Evolutionary conservation across 2,329 filamentous ascomycete genomes (phyloP).

Genomic region (Ophiocordyceps camponoti-floridani): DNA sequence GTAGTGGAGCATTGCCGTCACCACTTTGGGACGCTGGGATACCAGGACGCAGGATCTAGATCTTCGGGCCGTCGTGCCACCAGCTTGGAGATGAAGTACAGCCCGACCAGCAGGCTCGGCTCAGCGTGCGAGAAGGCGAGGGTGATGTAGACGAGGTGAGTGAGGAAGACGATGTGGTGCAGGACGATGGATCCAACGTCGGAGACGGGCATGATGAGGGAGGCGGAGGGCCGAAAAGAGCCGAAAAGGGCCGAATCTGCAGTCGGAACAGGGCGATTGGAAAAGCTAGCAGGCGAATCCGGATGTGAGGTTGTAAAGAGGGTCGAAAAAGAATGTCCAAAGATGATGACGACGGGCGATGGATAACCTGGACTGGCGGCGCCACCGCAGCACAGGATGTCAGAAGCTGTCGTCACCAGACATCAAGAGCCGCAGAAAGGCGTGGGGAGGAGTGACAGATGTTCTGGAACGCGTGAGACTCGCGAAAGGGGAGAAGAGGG

Average conservation of each 20-base stretch:
- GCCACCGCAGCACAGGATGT: neutral
- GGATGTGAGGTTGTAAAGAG: neutral
- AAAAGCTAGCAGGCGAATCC: neutral
- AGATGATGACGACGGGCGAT: neutral
- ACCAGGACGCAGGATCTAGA: slow-evolving; percentile 21
- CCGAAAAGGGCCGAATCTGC: neutral
- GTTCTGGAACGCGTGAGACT: neutral
- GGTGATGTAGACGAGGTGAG: slow-evolving; percentile 33
- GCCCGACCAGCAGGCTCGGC: slow-evolving; percentile 23
- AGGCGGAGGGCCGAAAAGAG: neutral
- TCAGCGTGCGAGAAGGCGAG: slow-evolving; percentile 30
- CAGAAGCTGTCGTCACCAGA: neutral
- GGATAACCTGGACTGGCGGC: neutral
- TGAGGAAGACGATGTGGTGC: slow-evolving; percentile 33
- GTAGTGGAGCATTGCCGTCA: slow-evolving; percentile 1
- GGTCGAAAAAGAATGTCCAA: neutral
- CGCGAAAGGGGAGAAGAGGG: neutral
- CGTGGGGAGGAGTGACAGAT: neutral
- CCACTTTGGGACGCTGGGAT: slow-evolving; percentile 12
- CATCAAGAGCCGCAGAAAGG: neutral
- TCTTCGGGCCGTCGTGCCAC: slow-evolving; percentile 28
- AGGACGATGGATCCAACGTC: slow-evolving; percentile 33
- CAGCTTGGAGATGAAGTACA: slow-evolving; percentile 31
- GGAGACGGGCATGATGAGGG: slow-evolving; percentile 25
- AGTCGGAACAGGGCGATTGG: neutral